A percentile compares a stretch with the other conserved stretches of the same genome.
phyloP scores from a whole-genome alignment of 441 rosid species.

The Aquilaria agallochum region DNA sequence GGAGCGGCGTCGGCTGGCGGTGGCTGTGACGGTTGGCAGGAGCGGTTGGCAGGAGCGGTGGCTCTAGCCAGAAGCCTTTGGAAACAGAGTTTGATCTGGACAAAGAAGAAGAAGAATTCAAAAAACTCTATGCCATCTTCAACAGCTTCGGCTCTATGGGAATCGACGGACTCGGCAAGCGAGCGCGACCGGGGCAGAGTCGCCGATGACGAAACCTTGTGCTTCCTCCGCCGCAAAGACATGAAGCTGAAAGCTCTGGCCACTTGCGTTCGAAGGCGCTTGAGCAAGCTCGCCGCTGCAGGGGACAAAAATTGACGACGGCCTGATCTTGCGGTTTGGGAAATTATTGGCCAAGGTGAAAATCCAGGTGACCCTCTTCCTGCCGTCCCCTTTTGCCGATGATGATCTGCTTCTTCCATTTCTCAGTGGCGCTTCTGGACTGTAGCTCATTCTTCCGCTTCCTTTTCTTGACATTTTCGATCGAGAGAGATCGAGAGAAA shows the following conservation, averaged over 20 bases:
- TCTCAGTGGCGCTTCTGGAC: conserved; percentile 40
- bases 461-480: conserved; percentile 41
- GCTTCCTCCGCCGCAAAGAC: conserved; percentile 35
- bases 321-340: conserved; percentile 29
- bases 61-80: conserved; percentile 38
- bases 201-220: conserved; percentile 43
- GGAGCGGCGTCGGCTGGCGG: too few relatives aligned
- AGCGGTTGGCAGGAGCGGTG: too few relatives aligned
- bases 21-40: too few relatives aligned
- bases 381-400: too few relatives aligned
- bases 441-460: conserved; percentile 57
- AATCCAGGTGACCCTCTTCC: too few relatives aligned
- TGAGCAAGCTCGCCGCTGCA: conserved; percentile 39
- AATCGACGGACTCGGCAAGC: conserved; percentile 59
- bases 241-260: conserved; percentile 48
- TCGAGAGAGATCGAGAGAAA: too few relatives aligned
- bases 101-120: conserved; percentile 52
- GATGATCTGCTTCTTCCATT: too few relatives aligned
- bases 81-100: conserved; percentile 54
- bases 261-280: conserved; percentile 55
- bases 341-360: conserved; percentile 23
- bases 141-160: conserved; percentile 85
- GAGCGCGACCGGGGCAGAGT: conserved; percentile 67
- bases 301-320: conserved; percentile 29
- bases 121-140: conserved; percentile 95